phyloP scores from a whole-genome alignment of 306 rosid species.

The Cicer cuneatum region DNA sequence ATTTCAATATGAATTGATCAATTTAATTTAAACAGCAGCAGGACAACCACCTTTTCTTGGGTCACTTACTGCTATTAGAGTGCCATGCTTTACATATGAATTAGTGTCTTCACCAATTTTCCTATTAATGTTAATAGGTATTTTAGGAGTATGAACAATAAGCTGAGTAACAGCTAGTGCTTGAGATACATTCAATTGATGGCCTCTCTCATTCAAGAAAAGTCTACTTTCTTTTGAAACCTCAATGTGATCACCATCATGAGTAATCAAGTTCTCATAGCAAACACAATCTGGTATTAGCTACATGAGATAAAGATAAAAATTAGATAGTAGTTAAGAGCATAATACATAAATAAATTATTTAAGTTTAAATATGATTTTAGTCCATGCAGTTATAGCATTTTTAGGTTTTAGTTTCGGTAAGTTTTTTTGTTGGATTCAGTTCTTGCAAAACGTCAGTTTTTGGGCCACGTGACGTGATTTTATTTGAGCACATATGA shows the following conservation, averaged over 20 bases:
- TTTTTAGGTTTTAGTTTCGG: too few species aligned
- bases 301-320: slow-evolving; percentile 53
- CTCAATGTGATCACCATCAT: slow-evolving; percentile 71
- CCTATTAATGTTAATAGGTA: slow-evolving; percentile 44
- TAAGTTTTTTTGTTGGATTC: too few species aligned
- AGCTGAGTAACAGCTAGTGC: slow-evolving; percentile 74
- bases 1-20: slow-evolving; percentile 19
- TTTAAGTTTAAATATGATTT: not conserved
- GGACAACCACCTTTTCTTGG: slow-evolving; percentile 87
- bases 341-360: not conserved
- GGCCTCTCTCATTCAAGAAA: slow-evolving; percentile 74
- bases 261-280: slow-evolving; percentile 71
- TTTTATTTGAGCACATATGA: too few species aligned
- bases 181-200: slow-evolving; percentile 47
- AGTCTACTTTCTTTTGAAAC: slow-evolving; percentile 55
- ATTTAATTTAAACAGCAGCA: slow-evolving; percentile 60
- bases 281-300: slow-evolving; percentile 70
- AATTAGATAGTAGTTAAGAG: slow-evolving; percentile 34
- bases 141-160: slow-evolving; percentile 61
- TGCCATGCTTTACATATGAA: slow-evolving; percentile 50
- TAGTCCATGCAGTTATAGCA: too few species aligned
- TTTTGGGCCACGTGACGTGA: too few species aligned
- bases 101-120: slow-evolving; percentile 45
- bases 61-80: slow-evolving; percentile 82
- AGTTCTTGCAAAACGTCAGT: too few species aligned